A percentile compares a stretch with the other conserved stretches of the same genome.
These are phyloP conservation scores for Cotoneaster glaucophyllus DNA, from an alignment of 306 rosid genomes.

Conservation along the genomic window DNA sequence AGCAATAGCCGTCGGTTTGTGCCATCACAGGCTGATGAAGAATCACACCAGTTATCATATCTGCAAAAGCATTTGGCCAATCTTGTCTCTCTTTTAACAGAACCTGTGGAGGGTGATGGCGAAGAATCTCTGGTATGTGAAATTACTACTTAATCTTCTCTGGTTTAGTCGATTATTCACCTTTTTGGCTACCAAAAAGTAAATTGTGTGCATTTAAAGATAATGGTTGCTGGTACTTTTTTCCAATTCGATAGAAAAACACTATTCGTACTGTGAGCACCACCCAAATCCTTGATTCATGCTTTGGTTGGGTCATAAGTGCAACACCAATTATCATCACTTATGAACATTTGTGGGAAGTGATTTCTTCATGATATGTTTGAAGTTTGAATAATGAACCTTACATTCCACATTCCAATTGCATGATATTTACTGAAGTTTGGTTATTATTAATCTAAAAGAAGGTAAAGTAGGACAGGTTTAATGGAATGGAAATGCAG, in stretches of 20 bases:
- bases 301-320: neutral
- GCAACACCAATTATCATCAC: neutral
- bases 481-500: neutral
- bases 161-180: neutral
- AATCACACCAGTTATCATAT: conserved; percentile 86
- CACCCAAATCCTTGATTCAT: neutral
- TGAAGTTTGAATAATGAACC: neutral
- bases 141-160: conserved; percentile 3
- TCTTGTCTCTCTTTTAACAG: conserved; percentile 73
- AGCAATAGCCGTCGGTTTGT: conserved; percentile 80
- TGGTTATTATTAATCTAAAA: neutral
- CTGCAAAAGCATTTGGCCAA: conserved; percentile 78
- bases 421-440: neutral
- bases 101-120: conserved; percentile 71
- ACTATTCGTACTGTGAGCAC: neutral
- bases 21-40: conserved; percentile 92
- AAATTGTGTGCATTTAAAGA: neutral
- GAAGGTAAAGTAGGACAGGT: neutral
- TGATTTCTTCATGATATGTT: neutral
- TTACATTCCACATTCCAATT: neutral
- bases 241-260: neutral
- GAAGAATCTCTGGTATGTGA: conserved; percentile 78
- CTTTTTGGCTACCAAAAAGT: neutral
- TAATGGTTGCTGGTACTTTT: neutral
- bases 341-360: neutral